phyloP scores from a whole-genome alignment of 2,329 filamentous ascomycete species.

The Kalaharituber pfeilii region DNA sequence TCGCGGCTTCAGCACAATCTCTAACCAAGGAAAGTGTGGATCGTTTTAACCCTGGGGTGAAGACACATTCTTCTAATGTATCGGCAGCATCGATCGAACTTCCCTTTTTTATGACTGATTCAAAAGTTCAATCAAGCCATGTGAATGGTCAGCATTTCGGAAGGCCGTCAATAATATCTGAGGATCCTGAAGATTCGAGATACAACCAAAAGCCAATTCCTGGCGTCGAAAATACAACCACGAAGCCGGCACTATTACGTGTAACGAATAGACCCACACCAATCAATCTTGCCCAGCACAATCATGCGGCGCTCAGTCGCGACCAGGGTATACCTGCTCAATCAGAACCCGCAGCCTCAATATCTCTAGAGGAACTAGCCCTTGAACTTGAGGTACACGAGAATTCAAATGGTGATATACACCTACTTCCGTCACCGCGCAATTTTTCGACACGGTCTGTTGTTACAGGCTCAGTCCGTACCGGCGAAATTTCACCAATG shows the following conservation, averaged over 20 bases:
- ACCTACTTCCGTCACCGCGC: not conserved
- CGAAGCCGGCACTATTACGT: not conserved
- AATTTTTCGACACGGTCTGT: not conserved
- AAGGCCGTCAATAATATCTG: not conserved
- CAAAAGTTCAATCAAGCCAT: not conserved
- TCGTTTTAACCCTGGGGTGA: not conserved
- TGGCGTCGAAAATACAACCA: not conserved
- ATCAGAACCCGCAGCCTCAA: not conserved
- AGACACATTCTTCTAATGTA: not conserved
- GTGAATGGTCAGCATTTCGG: not conserved
- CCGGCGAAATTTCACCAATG: not conserved
- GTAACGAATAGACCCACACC: constrained; percentile 1
- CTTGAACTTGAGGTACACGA: not conserved
- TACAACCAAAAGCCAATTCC: not conserved
- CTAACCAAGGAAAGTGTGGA: not conserved
- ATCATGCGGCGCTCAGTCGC: not conserved
- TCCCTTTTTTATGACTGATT: not conserved
- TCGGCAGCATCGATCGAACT: not conserved
- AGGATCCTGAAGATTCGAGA: not conserved
- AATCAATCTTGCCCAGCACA: not conserved
- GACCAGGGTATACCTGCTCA: not conserved
- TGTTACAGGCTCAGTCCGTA: too few relatives aligned
- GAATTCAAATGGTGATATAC: constrained; percentile 1
- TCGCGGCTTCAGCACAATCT: not conserved
- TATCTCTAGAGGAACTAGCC: not conserved